phyloP scores from a whole-genome alignment of 2,329 filamentous ascomycete genomes.

The Epicoccum sorghinum region DNA sequence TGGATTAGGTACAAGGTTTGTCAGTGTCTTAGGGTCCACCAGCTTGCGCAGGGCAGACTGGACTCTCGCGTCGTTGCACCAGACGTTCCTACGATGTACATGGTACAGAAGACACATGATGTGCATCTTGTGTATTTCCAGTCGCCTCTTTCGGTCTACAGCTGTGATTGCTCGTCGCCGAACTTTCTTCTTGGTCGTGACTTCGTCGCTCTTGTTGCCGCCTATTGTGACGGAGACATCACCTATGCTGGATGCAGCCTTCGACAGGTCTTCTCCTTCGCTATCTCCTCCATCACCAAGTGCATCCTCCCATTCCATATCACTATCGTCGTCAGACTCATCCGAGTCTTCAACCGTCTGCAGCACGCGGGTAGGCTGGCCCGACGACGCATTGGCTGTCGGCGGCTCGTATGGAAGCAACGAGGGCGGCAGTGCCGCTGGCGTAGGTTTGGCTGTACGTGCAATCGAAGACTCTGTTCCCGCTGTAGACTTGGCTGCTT shows the following conservation, averaged over 20 bases:
- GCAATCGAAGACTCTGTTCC: background rate
- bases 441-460: background rate
- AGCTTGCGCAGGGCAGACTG: conserved; percentile 63
- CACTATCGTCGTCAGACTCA: conserved; percentile 64
- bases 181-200: conserved; percentile 43
- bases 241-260: conserved; percentile 41
- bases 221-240: conserved; percentile 52
- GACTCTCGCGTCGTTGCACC: conserved; percentile 80
- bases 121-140: conserved; percentile 86
- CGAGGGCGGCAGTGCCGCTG: conserved; percentile 14
- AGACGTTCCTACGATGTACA: conserved; percentile 76
- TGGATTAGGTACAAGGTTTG: conserved; percentile 71
- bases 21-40: conserved; percentile 68
- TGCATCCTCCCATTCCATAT: conserved; percentile 68
- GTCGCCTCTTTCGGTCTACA: conserved; percentile 64
- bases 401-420: conserved; percentile 15
- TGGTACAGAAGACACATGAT: conserved; percentile 82
- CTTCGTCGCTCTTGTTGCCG: conserved; percentile 31
- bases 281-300: conserved; percentile 36
- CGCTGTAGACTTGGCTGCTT: background rate
- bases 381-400: conserved; percentile 9
- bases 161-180: conserved; percentile 61
- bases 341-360: conserved; percentile 53
- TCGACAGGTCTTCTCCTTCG: conserved; percentile 27
- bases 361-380: conserved; percentile 37